phyloP scores from a whole-genome alignment of 2,329 filamentous ascomycete species.

The Dactylellina sp. region DNA sequence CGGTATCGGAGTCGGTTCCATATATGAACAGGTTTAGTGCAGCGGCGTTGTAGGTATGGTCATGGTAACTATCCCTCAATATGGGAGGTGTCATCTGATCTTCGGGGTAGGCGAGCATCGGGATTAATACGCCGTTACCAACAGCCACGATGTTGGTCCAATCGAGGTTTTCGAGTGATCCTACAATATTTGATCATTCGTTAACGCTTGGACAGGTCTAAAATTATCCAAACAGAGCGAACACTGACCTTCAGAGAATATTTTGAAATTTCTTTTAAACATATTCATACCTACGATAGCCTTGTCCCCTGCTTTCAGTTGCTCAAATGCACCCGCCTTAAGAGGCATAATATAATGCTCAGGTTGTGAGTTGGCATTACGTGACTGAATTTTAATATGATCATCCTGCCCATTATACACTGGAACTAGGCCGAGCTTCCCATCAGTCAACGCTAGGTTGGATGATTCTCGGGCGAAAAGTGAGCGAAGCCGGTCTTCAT shows the following conservation, averaged over 20 bases:
- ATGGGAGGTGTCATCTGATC: constrained; percentile 73
- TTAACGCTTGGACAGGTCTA: constrained; percentile 1
- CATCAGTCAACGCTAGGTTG: constrained; percentile 64
- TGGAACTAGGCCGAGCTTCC: constrained; percentile 73
- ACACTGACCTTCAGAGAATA: constrained; percentile 78
- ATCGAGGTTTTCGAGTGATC: constrained; percentile 64
- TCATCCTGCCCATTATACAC: constrained; percentile 71
- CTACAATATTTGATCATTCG: constrained; percentile 18
- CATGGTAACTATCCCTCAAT: constrained; percentile 80
- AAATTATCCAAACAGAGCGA: not conserved
- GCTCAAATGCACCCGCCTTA: constrained; percentile 70
- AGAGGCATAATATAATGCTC: constrained; percentile 76
- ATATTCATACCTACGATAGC: constrained; percentile 77
- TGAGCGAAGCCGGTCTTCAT: constrained; percentile 74
- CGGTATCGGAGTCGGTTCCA: constrained; percentile 77
- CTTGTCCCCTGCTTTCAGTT: constrained; percentile 72
- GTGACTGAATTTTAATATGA: constrained; percentile 72
- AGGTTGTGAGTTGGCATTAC: constrained; percentile 71
- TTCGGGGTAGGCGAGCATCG: constrained; percentile 76
- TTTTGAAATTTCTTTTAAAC: constrained; percentile 80
- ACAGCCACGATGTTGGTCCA: constrained; percentile 88
- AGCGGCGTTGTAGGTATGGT: constrained; percentile 81
- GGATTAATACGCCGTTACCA: constrained; percentile 82
- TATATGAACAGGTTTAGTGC: constrained; percentile 90
- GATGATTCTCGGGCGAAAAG: constrained; percentile 77